A percentile compares a stretch with the other conserved stretches of the same genome.
phyloP scores from a whole-genome alignment of 2,329 filamentous ascomycete species.

The Neopestalotiopsis sp. region DNA sequence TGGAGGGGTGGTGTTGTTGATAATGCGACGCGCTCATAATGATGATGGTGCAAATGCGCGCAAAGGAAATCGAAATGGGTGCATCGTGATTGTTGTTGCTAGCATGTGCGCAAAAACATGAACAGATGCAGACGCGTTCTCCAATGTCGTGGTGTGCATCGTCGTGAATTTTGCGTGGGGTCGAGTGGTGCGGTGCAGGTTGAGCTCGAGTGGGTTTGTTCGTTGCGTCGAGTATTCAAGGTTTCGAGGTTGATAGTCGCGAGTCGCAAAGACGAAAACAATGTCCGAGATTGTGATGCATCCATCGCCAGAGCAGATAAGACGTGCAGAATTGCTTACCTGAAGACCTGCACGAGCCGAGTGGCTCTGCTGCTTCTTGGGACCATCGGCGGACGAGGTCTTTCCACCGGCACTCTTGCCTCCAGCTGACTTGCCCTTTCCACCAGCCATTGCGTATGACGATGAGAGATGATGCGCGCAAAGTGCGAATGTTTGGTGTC shows the following conservation, averaged over 20 bases:
- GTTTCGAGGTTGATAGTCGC: constrained; percentile 4
- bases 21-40: not conserved
- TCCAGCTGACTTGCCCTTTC: constrained; percentile 91
- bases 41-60: not conserved
- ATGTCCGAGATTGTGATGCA: constrained; percentile 6
- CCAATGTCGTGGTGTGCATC: constrained; percentile 16
- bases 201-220: constrained; percentile 8
- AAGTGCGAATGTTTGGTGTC: not conserved
- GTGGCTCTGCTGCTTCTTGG: constrained; percentile 93
- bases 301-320: constrained; percentile 9
- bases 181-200: not conserved
- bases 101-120: not conserved
- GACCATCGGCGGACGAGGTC: constrained; percentile 57
- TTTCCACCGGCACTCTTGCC: constrained; percentile 60
- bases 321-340: constrained; percentile 61
- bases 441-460: constrained; percentile 68
- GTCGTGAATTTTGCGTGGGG: not conserved
- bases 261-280: not conserved
- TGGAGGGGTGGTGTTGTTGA: not conserved
- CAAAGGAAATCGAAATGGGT: not conserved
- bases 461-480: constrained; percentile 17
- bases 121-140: constrained; percentile 3
- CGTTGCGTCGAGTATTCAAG: constrained; percentile 16
- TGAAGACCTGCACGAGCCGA: constrained; percentile 94
- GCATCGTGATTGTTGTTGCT: not conserved